Evolutionary conservation across 1,139 yeast genomes (phyloP), one percentile per base, ranked within the genome.

Genomic region (Hansenula anomala): DNA sequence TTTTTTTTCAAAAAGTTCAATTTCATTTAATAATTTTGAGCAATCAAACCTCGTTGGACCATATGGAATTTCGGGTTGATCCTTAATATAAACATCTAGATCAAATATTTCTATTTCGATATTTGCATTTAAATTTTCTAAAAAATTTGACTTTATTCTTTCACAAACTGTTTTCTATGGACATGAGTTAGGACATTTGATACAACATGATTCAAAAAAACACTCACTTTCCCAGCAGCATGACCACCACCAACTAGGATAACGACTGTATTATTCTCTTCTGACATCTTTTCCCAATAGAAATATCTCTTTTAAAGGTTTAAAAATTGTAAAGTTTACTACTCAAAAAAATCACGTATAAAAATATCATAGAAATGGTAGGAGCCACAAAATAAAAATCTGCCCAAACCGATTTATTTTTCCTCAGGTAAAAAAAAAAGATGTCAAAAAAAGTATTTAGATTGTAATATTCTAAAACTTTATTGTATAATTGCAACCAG

Each of bases 201-300:
- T 27, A 23, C n/a, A n/a, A n/a, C n/a, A n/a, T n/a, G n/a, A n/a
- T n/a, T n/a, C n/a, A n/a, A n/a, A n/a, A n/a, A n/a, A 1, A 68
- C 60, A 9, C 77, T 61, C 37, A 54, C 64, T 51, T 80, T 80
- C 0, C 90, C 92, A 12, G 88, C 71, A 24, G 81, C 80, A 56
- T 80, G 88, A 3, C 92, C 92, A 9, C 94, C 92, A 2, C 82
- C 92, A 29, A 84, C 68, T 16, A 82, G 67, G 2, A 82, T 69
- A 7, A 79, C 51, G 33, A 73, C 63, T 20, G 30, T 27, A 13
- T 16, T 26, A 17, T 25, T n/a, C 6, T 11, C 20, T 4, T 11
- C 26, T 10, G 14, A 10, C 33, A 30, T 30, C 19, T 14, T 20
- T 4, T n/a, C 5, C 16, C 28, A n/a, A 13, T n/a, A n/a, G 16